Evolutionary conservation across 306 rosid species (phyloP), one percentile per base, ranked within the genome.

Genomic region (Acmispon strigosus): DNA sequence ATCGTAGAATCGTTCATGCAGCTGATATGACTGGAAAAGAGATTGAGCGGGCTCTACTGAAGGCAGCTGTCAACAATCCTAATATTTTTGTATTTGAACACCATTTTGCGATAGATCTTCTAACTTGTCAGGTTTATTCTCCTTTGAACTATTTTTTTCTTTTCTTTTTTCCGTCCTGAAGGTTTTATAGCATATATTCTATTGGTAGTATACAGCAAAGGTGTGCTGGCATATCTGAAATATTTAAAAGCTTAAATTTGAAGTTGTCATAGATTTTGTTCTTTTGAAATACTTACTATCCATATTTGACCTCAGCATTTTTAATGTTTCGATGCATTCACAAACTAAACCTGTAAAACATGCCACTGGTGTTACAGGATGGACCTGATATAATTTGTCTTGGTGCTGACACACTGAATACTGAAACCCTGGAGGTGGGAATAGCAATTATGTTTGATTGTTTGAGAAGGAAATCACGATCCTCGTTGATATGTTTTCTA

Each of bases 11-110:
- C 66, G 97, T 89, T 75, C 97, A 94, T 84, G 92, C 97, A 34
- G 97, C 99, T 75, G 99, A 91, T 76, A 89, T 87, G 97, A 91
- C 99, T 11, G 96, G 99, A 75, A 87, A 84, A 81, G 97, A 94
- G 86, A 94, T 91, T 57, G 96, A 94, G 71, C 83, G 96, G 66
- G 92, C 95, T 66, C 82, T 94, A 41, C 67, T 91, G 75, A 77
- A 84, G 63, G 87, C 84, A 52, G 92, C 85, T 73, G 53, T 86
- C 58, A 68, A 74, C 76, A 89, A 94, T 77, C 91, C 95, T 63
- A 89, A 89, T 60, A 94, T 94, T 60, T 84, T 50, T 78, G 89
- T 94, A 75, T 91, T 94, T 43, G 77, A 90, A 76, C 92, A 94
- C 86, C 96, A 94, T 81, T 87, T 89, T 75, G 99, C 96, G 3